phyloP scores from a whole-genome alignment of 2,329 filamentous ascomycete species.

The Xylogone sp. region DNA sequence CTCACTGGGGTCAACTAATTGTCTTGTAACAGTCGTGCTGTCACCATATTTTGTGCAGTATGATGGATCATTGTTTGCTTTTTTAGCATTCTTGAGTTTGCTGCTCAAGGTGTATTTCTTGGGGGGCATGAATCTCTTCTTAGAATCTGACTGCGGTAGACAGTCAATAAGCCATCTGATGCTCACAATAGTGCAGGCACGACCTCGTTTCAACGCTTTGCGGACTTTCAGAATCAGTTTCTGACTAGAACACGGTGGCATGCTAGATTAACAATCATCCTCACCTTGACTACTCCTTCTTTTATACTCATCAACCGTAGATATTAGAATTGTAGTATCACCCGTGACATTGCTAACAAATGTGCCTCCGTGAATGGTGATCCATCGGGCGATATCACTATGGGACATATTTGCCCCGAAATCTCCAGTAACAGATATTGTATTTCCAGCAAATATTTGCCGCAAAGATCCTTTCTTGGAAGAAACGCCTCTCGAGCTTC shows the following conservation, averaged over 20 bases:
- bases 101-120: constrained; percentile 18
- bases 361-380: constrained; percentile 55
- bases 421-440: constrained; percentile 55
- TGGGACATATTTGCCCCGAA: constrained; percentile 41
- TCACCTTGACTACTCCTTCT: constrained; percentile 18
- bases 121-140: constrained; percentile 18
- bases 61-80: constrained; percentile 34
- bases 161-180: constrained; percentile 43
- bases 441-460: constrained; percentile 46
- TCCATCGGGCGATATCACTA: constrained; percentile 63
- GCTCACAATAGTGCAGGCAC: constrained; percentile 38
- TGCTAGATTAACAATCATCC: constrained; percentile 2
- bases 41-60: constrained; percentile 31
- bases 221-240: too few relatives aligned
- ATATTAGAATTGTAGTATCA: constrained; percentile 69
- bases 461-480: constrained; percentile 17
- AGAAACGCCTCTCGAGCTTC: constrained; percentile 28
- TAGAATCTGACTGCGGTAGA: constrained; percentile 25
- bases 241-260: background rate
- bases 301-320: constrained; percentile 58
- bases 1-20: constrained; percentile 47
- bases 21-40: constrained; percentile 31
- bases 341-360: constrained; percentile 49
- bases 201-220: constrained; percentile 31
- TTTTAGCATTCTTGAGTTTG: constrained; percentile 7